Evolutionary conservation across 345 rosid species (phyloP).

Genomic region (Passiflora organensis): DNA sequence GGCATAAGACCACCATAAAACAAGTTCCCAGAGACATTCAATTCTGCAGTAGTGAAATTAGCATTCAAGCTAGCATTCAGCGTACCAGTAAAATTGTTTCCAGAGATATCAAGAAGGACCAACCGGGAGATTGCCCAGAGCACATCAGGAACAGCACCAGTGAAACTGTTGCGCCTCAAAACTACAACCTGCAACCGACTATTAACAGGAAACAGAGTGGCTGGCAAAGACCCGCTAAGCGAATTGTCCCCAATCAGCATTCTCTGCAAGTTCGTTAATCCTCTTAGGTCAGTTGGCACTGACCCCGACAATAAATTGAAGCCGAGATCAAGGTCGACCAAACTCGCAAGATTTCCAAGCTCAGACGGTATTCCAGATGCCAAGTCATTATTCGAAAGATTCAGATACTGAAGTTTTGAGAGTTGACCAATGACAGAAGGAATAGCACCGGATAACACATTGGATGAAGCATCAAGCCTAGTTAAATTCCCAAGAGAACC

Average conservation of each 20-base stretch:
- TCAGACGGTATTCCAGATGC: constrained; percentile 62
- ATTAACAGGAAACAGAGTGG: constrained; percentile 39
- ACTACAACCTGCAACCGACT: constrained; percentile 59
- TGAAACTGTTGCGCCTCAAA: constrained; percentile 46
- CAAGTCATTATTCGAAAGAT: constrained; percentile 68
- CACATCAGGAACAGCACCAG: constrained; percentile 47
- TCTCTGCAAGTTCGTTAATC: constrained; percentile 56
- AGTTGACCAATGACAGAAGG: constrained; percentile 56
- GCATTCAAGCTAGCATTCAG: constrained; percentile 34
- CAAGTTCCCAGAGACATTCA: constrained; percentile 66
- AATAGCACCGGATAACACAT: constrained; percentile 56
- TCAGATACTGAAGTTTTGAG: constrained; percentile 50
- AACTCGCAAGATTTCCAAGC: constrained; percentile 58
- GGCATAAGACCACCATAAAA: constrained; percentile 64
- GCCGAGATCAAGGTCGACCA: constrained; percentile 81
- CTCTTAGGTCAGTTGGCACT: constrained; percentile 51
- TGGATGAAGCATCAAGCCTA: constrained; percentile 68
- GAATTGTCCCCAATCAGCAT: constrained; percentile 51
- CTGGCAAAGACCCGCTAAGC: constrained; percentile 53
- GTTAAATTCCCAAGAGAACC: constrained; percentile 48
- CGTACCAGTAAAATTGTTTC: constrained; percentile 68
- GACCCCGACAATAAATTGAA: constrained; percentile 60
- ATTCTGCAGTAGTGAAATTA: constrained; percentile 31
- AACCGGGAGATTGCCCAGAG: constrained; percentile 60
- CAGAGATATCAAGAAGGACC: constrained; percentile 57